Evolutionary conservation across 2,329 filamentous ascomycete species (phyloP).

Genomic region (Colletotrichum acutatum): DNA sequence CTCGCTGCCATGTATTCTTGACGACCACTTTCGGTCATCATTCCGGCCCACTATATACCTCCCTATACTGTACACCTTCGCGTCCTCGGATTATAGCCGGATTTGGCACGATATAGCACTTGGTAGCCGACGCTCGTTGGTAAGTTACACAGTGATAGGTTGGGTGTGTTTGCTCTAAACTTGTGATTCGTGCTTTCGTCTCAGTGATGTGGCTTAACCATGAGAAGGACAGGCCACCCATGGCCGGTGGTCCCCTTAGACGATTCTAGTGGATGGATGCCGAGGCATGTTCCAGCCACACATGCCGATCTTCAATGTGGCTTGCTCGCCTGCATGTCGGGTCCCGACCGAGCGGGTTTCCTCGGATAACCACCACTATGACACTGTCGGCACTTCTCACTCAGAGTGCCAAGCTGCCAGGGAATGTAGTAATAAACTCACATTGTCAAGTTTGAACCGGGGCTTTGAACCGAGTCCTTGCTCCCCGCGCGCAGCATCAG

Average conservation of each 20-base stretch:
- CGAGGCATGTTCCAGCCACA: slow-evolving; percentile 9
- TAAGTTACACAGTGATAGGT: not conserved
- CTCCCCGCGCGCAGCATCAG: too few relatives aligned
- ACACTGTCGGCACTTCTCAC: not conserved
- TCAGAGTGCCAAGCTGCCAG: too few relatives aligned
- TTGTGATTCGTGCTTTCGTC: not conserved
- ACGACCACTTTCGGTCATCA: not conserved
- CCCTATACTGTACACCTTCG: not conserved
- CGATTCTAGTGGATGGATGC: too few relatives aligned
- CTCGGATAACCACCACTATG: not conserved
- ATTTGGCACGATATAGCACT: too few relatives aligned
- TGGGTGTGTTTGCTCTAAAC: not conserved
- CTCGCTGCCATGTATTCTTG: not conserved
- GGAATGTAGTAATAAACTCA: not conserved
- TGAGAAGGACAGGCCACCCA: not conserved
- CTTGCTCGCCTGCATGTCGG: not conserved
- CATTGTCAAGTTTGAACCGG: not conserved
- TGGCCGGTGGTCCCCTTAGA: not conserved
- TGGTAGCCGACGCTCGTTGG: too few relatives aligned
- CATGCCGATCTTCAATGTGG: not conserved
- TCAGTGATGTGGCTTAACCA: not conserved
- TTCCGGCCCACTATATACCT: not conserved
- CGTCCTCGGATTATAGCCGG: not conserved
- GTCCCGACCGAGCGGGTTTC: slow-evolving; percentile 12
- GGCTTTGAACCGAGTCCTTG: not conserved